Evolutionary conservation across 129 eudicot species (phyloP).

Genomic region (Mikania micrantha): DNA sequence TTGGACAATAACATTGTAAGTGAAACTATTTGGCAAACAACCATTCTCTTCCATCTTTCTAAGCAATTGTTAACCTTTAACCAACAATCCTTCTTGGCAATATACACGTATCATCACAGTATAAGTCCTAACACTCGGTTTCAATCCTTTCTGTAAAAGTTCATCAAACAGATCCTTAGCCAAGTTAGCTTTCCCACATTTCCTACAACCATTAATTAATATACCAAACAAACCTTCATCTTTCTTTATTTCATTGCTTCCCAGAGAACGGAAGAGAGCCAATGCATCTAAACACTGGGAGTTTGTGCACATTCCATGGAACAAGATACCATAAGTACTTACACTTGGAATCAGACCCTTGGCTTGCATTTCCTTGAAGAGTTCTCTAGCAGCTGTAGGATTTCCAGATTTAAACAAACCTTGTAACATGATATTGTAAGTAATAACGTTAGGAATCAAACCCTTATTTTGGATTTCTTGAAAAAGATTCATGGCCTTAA

Average conservation of each 20-base stretch:
- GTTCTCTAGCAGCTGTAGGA: constrained; percentile 1
- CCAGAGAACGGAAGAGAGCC: constrained; percentile 19
- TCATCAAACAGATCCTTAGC: constrained; percentile 14
- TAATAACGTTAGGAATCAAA: constrained; percentile 17
- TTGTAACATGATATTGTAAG: constrained; percentile 21
- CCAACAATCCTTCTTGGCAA: constrained; percentile 16
- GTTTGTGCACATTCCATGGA: constrained; percentile 23
- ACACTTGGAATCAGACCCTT: constrained; percentile 18
- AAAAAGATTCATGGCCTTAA: constrained; percentile 28
- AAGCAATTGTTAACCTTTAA: constrained; percentile 16
- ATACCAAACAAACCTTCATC: constrained; percentile 2
- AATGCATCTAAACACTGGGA: constrained; percentile 12
- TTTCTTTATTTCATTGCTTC: not conserved
- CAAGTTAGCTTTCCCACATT: constrained; percentile 13
- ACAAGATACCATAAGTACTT: constrained; percentile 7
- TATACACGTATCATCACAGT: constrained; percentile 10
- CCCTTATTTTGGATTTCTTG: constrained; percentile 21
- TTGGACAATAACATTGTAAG: constrained; percentile 14
- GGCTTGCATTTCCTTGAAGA: constrained; percentile 22
- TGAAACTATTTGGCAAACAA: constrained; percentile 15
- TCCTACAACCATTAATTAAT: constrained; percentile 25
- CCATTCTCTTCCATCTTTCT: constrained; percentile 20
- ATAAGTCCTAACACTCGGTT: constrained; percentile 22
- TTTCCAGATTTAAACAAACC: constrained; percentile 15
- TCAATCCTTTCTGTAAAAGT: constrained; percentile 13